Evolutionary conservation across 805 yeast species (phyloP).

Genomic region (Candida chauliodis): DNA sequence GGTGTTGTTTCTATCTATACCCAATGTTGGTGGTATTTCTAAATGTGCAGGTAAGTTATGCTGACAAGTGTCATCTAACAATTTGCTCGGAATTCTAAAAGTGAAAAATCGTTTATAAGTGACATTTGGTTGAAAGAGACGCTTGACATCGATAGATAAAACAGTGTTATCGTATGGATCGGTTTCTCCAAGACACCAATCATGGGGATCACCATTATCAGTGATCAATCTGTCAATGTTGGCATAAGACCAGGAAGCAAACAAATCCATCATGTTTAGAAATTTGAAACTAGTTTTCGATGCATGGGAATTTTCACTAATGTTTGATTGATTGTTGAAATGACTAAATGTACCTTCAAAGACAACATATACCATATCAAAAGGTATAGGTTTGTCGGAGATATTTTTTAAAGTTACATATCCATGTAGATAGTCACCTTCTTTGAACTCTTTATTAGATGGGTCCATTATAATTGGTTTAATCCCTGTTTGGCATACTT

Average conservation of each 20-base stretch:
- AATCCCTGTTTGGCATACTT: constrained; percentile 39
- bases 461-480: constrained; percentile 33
- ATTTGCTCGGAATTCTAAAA: constrained; percentile 37
- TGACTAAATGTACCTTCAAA: constrained; percentile 36
- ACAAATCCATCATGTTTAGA: constrained; percentile 40
- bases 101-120: constrained; percentile 42
- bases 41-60: constrained; percentile 34
- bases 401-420: constrained; percentile 36
- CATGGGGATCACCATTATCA: constrained; percentile 39
- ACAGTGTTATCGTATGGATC: constrained; percentile 38
- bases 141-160: constrained; percentile 33
- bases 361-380: constrained; percentile 44
- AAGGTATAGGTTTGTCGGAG: constrained; percentile 29
- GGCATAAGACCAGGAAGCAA: constrained; percentile 44
- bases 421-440: constrained; percentile 43
- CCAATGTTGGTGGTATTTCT: constrained; percentile 36
- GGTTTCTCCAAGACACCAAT: constrained; percentile 45
- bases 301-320: constrained; percentile 13
- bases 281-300: constrained; percentile 33
- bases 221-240: constrained; percentile 38
- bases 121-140: constrained; percentile 33
- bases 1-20: constrained; percentile 23
- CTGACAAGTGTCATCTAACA: constrained; percentile 36
- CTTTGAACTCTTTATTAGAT: constrained; percentile 29
- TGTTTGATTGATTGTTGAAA: constrained; percentile 20